These are phyloP conservation scores for Cucumis sativus DNA, from an alignment of 306 rosid species.

Conservation along the genomic window DNA sequence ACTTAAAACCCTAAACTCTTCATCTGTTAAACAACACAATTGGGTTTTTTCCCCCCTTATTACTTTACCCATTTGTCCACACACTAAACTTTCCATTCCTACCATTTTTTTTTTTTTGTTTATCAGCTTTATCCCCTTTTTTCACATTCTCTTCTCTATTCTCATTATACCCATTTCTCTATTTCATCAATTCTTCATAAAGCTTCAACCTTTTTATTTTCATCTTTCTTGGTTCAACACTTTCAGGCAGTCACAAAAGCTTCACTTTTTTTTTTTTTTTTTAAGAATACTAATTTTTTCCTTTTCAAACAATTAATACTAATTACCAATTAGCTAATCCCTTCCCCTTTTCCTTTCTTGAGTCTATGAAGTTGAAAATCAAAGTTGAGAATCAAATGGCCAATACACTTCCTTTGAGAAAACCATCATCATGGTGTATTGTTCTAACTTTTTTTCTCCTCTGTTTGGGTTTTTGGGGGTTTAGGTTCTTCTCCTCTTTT, in stretches of 20 bases:
- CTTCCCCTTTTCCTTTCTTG: background rate
- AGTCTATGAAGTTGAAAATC: slow-evolving; percentile 34
- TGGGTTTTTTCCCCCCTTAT: background rate
- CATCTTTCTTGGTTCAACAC: too few species aligned
- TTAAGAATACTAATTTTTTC: too few species aligned
- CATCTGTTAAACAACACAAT: background rate
- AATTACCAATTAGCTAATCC: too few species aligned
- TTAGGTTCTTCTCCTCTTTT: slow-evolving; percentile 29
- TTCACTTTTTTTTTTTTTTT: too few species aligned
- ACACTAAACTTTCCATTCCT: too few species aligned
- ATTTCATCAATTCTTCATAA: background rate
- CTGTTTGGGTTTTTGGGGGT: slow-evolving; percentile 31
- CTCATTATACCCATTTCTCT: too few species aligned
- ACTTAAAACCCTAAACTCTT: background rate
- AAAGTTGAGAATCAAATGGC: slow-evolving; percentile 39
- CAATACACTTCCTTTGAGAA: slow-evolving; percentile 31
- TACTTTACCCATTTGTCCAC: background rate
- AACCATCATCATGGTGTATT: slow-evolving; percentile 39
- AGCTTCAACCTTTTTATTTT: slow-evolving; percentile 3
- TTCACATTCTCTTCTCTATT: background rate
- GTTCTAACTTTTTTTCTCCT: slow-evolving; percentile 27
- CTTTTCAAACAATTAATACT: too few species aligned
- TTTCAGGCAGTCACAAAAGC: background rate
- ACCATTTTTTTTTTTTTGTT: too few species aligned
- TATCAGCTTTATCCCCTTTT: background rate